Evolutionary conservation across 2,329 filamentous ascomycete species (phyloP).

Genomic region (Harringtonia lauricola): DNA sequence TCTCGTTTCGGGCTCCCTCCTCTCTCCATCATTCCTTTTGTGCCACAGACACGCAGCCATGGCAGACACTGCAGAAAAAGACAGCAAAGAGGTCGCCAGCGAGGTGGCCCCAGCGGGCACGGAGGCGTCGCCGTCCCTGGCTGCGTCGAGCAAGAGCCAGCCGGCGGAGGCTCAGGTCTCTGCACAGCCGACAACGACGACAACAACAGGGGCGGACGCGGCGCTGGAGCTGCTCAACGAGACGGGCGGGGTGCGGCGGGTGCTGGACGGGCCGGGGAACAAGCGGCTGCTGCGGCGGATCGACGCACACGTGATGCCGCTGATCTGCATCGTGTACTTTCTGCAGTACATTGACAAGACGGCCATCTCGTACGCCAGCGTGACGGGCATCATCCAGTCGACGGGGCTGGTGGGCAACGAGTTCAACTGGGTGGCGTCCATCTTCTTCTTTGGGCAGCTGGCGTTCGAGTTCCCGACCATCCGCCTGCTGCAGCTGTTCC

Average conservation of each 20-base stretch:
- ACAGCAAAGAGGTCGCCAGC: too few species aligned
- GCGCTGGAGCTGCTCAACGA: neutral
- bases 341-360: constrained; percentile 10
- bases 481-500: constrained; percentile 5
- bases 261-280: neutral
- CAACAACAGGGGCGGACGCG: neutral
- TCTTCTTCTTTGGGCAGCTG: constrained; percentile 5
- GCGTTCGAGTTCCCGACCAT: constrained; percentile 6
- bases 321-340: constrained; percentile 8
- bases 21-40: too few species aligned
- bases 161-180: too few species aligned
- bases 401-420: constrained; percentile 3
- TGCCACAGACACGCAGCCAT: too few species aligned
- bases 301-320: constrained; percentile 8
- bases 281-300: constrained; percentile 3
- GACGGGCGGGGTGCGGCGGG: neutral
- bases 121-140: too few species aligned
- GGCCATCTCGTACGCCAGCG: constrained; percentile 4
- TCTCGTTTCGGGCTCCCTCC: too few species aligned
- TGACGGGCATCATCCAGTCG: constrained; percentile 4
- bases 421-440: constrained; percentile 5
- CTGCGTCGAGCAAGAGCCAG: too few species aligned
- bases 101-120: too few species aligned
- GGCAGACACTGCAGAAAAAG: too few species aligned
- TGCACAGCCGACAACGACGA: too few species aligned